Base-by-base conservation (phyloP, 78 protist species). In the Cyanophora paradoxa region DNA sequence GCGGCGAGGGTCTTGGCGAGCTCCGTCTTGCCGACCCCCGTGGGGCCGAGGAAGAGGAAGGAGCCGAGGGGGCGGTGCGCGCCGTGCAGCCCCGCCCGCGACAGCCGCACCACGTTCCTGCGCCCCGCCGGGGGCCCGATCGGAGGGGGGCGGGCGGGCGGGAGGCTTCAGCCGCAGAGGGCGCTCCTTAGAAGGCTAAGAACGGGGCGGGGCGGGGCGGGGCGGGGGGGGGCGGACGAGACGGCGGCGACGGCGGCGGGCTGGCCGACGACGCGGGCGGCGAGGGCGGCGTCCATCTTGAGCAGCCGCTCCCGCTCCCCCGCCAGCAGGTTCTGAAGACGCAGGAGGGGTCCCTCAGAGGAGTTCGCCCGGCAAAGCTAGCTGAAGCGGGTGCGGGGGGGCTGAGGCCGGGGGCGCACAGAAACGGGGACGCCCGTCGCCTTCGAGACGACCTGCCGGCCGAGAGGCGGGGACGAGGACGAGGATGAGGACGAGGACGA, bases 21-120 rank as follows among this genome's bases (percentile, higher is more conserved):
- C 73, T 95, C 98, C 16, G 99, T 97, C 86, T 96, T 96, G 42
- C 98, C 98, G 0, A 83, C 88, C 19, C 97, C 97, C 2, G 90
- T 82, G 34, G 86, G 81, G 20, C 86, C 90, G 4, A 82, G 48
- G 58, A 86, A 86, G 26, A 65, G 1, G 39, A 82, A 82, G 16
- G 68, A 69, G 3, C 79, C 83, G 36, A 82, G 39, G 11, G 86
- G 86, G 19, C 86, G 41, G 11, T n/a, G n/a, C n/a, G n/a, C 65
- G 50, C 56, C 3, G 57, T 77, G 78, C 20, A 82, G 44, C 10
- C 86, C 86, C 14, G 86, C 80, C 14, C 86, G 61, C 4, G 72
- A 56, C 19, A 82, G 6, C 24, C 86, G 52, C 36, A 82, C 83
- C 24, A 44, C 86, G 40, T 82, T 71, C 58, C 58, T 41, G n/a